A percentile compares a stretch with the other conserved stretches of the same genome.
phyloP scores from a whole-genome alignment of 441 rosid species.

The Populus tomentosa region DNA sequence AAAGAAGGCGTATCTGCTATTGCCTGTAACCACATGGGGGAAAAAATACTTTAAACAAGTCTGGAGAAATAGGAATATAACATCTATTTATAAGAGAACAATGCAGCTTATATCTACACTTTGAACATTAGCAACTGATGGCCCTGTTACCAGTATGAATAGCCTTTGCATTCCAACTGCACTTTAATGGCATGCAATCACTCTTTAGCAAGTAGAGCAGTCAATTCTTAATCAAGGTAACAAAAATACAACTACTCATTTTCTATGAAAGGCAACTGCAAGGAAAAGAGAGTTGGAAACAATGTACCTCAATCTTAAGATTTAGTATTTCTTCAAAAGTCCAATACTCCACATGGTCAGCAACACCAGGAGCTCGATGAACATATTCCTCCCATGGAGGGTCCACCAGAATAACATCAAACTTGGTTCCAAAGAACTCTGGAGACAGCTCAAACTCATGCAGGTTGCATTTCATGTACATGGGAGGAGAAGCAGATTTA shows the following conservation, averaged over 20 bases:
- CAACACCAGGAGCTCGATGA: conserved; percentile 98
- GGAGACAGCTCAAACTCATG: conserved; percentile 88
- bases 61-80: neutral
- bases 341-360: conserved; percentile 99
- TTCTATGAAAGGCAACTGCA: neutral
- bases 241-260: neutral
- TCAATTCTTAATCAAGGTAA: neutral
- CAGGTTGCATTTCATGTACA: conserved; percentile 80
- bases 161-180: neutral
- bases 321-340: conserved; percentile 88
- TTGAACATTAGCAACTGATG: neutral
- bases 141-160: neutral
- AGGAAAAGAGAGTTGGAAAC: conserved; percentile 8
- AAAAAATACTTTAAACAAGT: conserved; percentile 6
- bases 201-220: neutral
- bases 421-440: conserved; percentile 91
- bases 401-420: conserved; percentile 95
- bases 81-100: neutral
- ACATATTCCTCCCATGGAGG: conserved; percentile 99
- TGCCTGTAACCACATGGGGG: conserved; percentile 46
- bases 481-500: conserved; percentile 88
- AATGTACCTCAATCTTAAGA: conserved; percentile 88
- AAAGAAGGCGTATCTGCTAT: conserved; percentile 98
- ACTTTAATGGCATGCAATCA: neutral
- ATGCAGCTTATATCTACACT: neutral